Conservation (phyloP, 805 yeast species). For the Lipomyces yamanashiensis region DNA sequence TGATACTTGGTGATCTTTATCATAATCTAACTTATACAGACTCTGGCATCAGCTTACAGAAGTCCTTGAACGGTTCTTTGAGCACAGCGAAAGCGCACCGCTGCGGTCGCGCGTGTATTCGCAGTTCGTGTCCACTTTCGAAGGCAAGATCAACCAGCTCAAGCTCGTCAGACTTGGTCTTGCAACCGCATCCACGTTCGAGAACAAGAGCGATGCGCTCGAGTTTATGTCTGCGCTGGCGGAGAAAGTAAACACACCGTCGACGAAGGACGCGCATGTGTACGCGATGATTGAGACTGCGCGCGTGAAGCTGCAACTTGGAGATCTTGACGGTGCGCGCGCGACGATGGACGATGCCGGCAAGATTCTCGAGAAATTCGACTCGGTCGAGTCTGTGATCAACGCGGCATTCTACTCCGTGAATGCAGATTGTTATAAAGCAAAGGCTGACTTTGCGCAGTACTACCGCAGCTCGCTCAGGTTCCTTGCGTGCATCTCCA, state of each 20-base stretch:
- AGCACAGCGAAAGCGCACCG: conserved; percentile 55
- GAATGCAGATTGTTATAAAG: conserved; percentile 73
- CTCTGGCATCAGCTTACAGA: conserved; percentile 94
- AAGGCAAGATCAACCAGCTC: conserved; percentile 75
- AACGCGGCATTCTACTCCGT: conserved; percentile 84
- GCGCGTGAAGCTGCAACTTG: conserved; percentile 63
- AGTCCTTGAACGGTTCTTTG: conserved; percentile 64
- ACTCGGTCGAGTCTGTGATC: conserved; percentile 63
- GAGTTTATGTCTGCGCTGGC: conserved; percentile 53
- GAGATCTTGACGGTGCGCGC: conserved; percentile 63
- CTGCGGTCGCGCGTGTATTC: conserved; percentile 71
- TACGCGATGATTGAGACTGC: conserved; percentile 75
- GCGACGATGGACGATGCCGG: conserved; percentile 67
- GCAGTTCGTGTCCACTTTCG: conserved; percentile 68
- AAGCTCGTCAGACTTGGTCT: conserved; percentile 78
- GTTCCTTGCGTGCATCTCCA: conserved; percentile 71
- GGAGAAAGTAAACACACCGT: conserved; percentile 52
- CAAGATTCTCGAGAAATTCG: conserved; percentile 57
- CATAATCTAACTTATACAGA: conserved; percentile 31
- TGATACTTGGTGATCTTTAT: background rate
- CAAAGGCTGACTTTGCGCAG: conserved; percentile 75
- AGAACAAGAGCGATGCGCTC: conserved; percentile 55
- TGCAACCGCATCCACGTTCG: conserved; percentile 52
- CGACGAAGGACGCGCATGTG: conserved; percentile 58
- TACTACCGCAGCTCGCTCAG: conserved; percentile 82